Base-by-base conservation (phyloP, 306 rosid genomes). In the Fragaria vesca region DNA sequence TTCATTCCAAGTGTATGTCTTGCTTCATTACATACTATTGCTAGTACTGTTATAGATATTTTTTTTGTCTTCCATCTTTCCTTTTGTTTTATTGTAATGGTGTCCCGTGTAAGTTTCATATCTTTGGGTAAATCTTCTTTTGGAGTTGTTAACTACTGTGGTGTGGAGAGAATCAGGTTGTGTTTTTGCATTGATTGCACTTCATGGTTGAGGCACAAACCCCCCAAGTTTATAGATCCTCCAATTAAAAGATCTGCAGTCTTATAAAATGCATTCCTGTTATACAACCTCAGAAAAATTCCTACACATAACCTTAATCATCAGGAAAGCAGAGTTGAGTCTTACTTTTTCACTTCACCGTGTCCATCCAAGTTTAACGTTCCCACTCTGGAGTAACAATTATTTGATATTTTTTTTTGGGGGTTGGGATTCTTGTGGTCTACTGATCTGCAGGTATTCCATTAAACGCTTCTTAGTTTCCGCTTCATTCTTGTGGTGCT, bases 401-500 rank as follows among this genome's bases (percentile, higher is more conserved):
- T 20, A 12, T 2, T 40, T 45, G 0, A 24, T 0, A 4, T 24
- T 71, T 46, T 2, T 4, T 8, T 32, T 4, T 15, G 7, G 5
- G 1, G 2, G 1, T 42, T 24, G 57, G 57, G 69, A 34, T 74
- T 43, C 26, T 43, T 42, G 26, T 6, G 4, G 69, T 42, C 57
- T 30, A 16, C 69, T 15, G 69, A 6, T 36, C 60, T 45, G 1
- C 15, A 43, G 3, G 55, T 4, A 69, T 16, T 69, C 10, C n/a
- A 45, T 46, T 46, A 2, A 21, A 5, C 47, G 4, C 45, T 61
- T 61, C 32, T 18, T 65, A 65, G 18, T 47, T 28, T 26, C 6
- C 15, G 20, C 32, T 52, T 73, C 76, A 20, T 21, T 72, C 3
- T 73, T 73, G 66, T 73, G 48, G n/a, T 73, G 38, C 30, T 36